Conservation (phyloP, 345 rosid species). For the Litchi chinensis region DNA sequence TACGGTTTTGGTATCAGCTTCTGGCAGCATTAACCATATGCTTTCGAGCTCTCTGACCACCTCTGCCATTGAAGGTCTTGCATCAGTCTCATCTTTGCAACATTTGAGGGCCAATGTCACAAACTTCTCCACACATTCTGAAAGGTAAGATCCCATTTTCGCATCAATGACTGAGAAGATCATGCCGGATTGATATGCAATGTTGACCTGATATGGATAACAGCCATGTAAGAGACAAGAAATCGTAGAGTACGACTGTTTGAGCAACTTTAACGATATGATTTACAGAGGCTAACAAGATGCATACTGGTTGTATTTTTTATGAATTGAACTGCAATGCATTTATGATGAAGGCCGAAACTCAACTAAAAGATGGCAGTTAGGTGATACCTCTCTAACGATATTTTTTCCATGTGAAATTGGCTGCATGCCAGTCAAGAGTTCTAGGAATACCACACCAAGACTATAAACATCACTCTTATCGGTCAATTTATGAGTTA, state of each 20-base stretch:
- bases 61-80: constrained; percentile 89
- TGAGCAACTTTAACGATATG: not conserved
- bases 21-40: constrained; percentile 68
- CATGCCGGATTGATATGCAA: constrained; percentile 70
- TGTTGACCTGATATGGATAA: constrained; percentile 52
- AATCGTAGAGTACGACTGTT: not conserved
- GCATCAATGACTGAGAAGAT: constrained; percentile 75
- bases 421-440: constrained; percentile 92
- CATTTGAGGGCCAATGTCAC: constrained; percentile 72
- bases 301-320: not conserved
- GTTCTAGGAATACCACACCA: constrained; percentile 91
- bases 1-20: constrained; percentile 34
- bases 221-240: not conserved
- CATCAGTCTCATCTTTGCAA: constrained; percentile 71
- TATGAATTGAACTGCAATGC: not conserved
- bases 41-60: constrained; percentile 83
- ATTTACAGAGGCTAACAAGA: not conserved
- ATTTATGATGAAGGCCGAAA: not conserved
- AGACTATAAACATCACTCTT: constrained; percentile 97
- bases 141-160: constrained; percentile 93
- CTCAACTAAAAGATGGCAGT: constrained; percentile 4
- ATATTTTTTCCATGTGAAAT: constrained; percentile 94
- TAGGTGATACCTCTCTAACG: constrained; percentile 75
- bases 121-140: constrained; percentile 79
- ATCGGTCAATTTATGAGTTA: constrained; percentile 91